Evolutionary conservation across 1,139 yeast species (phyloP).

Genomic region (Diutina mesorugosa): DNA sequence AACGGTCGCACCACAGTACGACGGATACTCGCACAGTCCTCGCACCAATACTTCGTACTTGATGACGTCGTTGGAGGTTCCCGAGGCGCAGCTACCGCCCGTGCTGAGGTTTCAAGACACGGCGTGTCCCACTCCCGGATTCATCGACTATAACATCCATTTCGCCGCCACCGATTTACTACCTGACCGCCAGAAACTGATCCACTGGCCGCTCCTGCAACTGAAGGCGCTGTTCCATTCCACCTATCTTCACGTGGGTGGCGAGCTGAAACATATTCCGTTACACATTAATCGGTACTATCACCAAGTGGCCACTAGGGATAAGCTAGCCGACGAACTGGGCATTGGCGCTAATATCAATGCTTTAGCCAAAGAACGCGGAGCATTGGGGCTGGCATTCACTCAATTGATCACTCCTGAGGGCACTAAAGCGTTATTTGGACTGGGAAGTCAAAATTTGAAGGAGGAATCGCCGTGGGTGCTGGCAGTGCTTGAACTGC

Average conservation of each 20-base stretch:
- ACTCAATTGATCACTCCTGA: background rate
- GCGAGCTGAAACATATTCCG: background rate
- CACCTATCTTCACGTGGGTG: background rate
- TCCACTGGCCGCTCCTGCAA: background rate
- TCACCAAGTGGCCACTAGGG: background rate
- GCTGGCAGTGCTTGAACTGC: background rate
- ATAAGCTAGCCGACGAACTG: background rate
- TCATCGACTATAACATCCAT: background rate
- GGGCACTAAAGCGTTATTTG: background rate
- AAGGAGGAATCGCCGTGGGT: background rate
- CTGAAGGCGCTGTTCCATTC: background rate
- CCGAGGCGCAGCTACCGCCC: background rate
- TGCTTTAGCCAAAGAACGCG: slow-evolving; percentile 35
- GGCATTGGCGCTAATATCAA: slow-evolving; percentile 40
- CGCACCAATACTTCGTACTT: too few relatives aligned
- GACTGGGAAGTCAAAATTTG: slow-evolving; percentile 6
- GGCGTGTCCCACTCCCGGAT: background rate
- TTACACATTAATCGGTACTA: background rate
- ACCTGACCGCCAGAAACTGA: background rate
- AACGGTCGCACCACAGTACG: background rate
- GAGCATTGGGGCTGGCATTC: background rate
- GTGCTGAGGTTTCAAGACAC: background rate
- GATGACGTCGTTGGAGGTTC: slow-evolving; percentile 1
- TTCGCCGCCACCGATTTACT: background rate
- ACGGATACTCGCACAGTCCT: background rate